Evolutionary conservation across 352 stramenopile species (phyloP), one percentile per base, ranked within the genome.

Genomic region (Globisporangium paroecandrum): DNA sequence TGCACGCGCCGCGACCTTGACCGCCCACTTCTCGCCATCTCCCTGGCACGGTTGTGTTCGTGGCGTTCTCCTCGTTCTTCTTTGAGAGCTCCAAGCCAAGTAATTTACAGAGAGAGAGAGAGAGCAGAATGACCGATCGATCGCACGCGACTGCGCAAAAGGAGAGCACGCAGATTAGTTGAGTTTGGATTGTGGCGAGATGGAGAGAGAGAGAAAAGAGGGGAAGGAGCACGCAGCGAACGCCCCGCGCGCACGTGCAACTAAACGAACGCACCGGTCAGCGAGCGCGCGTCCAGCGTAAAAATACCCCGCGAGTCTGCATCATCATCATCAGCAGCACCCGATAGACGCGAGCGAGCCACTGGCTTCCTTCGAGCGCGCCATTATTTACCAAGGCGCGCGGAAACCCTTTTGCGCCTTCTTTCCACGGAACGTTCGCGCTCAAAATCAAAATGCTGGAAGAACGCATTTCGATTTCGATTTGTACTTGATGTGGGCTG

Each of bases 341-440:
- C 13, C 43, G 43, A 51, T 18, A 18, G 43, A 10, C 27, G 18
- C 43, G 7, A 51, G 43, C 6, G 18, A 51, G 18, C 15, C 18
- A 5, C 43, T 51, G 43, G 18, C 43, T 51, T 51, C 43, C 43
- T 51, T 22, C 15, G 41, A 49, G 41, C 20, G 5, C 41, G 5
- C 4, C 43, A 20, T 20, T 2, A 22, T 43, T n/a, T 7, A n/a
- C 43, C 15, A 13, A 18, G 18, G 46, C 18, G 8, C 5, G 41
- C 27, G 43, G 41, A 53, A 46, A 56, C 38, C 18, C 24, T 29
- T 25, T 25, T 20, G 20, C 1, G 15, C 2, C 20, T 38, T 65
- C 41, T 43, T 65, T 65, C 59, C 59, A 65, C 34, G 29, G 59
- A 65, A 55, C 47, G 47, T 18, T 43, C 36, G 12, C 36, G 36